Percentiles rank a stretch among this genome's conserved stretches.
Evolutionary conservation across 2,329 filamentous ascomycete genomes (phyloP).

Genomic region (Alternaria sp.): DNA sequence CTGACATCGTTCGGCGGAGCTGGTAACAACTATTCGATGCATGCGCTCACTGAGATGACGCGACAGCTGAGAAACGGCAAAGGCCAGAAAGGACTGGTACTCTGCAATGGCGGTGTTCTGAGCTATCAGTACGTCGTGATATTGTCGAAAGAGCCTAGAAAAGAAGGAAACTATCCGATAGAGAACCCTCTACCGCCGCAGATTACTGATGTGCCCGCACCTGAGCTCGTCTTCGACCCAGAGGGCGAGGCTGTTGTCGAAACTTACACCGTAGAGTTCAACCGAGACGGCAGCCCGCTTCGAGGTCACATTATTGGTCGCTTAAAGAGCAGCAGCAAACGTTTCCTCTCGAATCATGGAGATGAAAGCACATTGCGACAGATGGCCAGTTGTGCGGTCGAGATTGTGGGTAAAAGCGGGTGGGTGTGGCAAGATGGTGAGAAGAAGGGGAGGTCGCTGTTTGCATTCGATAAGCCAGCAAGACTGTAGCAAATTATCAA

Average conservation of each 20-base stretch:
- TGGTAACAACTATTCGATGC: constrained; percentile 74
- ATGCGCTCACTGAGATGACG: constrained; percentile 55
- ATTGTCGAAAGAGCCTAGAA: constrained; percentile 57
- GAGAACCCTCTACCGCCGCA: constrained; percentile 54
- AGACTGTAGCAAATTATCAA: constrained; percentile 11
- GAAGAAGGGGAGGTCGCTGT: constrained; percentile 36
- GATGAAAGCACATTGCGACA: constrained; percentile 57
- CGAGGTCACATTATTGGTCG: constrained; percentile 61
- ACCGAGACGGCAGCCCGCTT: constrained; percentile 57
- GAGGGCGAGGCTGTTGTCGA: constrained; percentile 61
- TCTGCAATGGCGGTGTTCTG: constrained; percentile 71
- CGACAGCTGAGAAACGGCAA: constrained; percentile 57
- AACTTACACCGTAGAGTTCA: constrained; percentile 68
- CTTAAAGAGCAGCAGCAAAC: constrained; percentile 53
- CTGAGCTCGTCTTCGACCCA: constrained; percentile 47
- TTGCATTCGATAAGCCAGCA: constrained; percentile 32
- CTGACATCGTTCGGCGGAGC: constrained; percentile 73
- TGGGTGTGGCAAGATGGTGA: constrained; percentile 49
- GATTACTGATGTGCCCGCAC: constrained; percentile 50
- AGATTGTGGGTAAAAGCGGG: constrained; percentile 58
- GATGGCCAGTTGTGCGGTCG: constrained; percentile 52
- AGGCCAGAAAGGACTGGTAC: constrained; percentile 60
- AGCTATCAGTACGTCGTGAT: constrained; percentile 70
- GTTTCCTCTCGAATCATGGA: constrained; percentile 65
- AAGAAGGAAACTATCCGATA: constrained; percentile 55